Evolutionary conservation across 257 asterid species (phyloP), one percentile per base, ranked within the genome.

Genomic region (Jasminum sambac): DNA sequence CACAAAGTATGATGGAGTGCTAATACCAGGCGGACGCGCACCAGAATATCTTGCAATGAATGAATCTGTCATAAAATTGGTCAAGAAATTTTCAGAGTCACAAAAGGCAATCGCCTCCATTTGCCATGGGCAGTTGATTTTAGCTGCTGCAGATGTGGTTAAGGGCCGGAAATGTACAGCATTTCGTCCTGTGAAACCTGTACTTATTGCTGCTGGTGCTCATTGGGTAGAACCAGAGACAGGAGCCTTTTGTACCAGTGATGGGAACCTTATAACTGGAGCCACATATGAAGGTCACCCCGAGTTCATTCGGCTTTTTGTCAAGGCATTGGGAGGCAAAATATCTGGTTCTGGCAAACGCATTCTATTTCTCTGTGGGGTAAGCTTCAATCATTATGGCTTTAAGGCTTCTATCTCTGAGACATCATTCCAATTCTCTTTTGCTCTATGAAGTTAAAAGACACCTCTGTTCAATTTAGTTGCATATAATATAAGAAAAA

Each of bases 11-110:
- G 96, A 94, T 72, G 99, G 99, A 39, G 72, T 94, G 74, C 66
- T 94, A 59, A 88, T 94, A 72, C 95, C 96, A 17, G 97, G 98
- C 61, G 99, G 99, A 52, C 96, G 99, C 73, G 99, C 98, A 69
- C 98, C 97, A 12, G 99, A 94, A 70, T 94, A 94, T 82, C 95
- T 94, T 34, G 96, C 97, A 13, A 64, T 89, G 78, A 75, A 87
- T 72, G 85, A 84, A 81, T 79, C 91, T 14, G 96, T 94, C 25
- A 59, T 77, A 26, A 73, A 69, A 64, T 82, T 91, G 83, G 96
- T 89, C 58, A 83, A 78, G 74, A 81, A 80, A 66, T 89, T 94
- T 67, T 79, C 76, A 21, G 74, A 77, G 14, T 42, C 71, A 48
- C 76, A 77, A 63, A 94, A 83, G 81, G 93, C 96, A 44, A 85